A percentile compares a stretch with the other conserved stretches of the same genome.
phyloP scores from a whole-genome alignment of 2,329 filamentous ascomycete species.

The Coniochaeta hoffmannii region DNA sequence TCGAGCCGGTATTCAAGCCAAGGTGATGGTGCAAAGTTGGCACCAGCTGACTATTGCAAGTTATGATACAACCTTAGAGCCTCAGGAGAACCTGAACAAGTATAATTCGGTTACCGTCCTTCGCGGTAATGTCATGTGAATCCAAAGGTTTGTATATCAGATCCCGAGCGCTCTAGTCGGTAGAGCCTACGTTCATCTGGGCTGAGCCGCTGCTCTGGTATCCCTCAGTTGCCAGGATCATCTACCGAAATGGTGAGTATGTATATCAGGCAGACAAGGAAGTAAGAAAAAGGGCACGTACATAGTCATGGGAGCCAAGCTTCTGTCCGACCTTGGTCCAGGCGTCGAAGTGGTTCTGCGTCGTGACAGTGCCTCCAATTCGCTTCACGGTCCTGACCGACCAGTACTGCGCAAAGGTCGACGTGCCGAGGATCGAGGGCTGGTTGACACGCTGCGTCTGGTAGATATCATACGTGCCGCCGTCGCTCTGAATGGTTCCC shows the following conservation, averaged over 20 bases:
- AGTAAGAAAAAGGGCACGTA: conserved; percentile 19
- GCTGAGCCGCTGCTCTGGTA: conserved; percentile 1
- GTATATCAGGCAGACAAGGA: not conserved
- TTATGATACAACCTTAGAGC: too few relatives aligned
- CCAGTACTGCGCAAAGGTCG: conserved; percentile 45
- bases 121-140: too few relatives aligned
- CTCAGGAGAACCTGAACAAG: too few relatives aligned
- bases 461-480: conserved; percentile 45
- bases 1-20: too few relatives aligned
- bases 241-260: not conserved
- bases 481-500: conserved; percentile 42
- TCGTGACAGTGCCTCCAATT: conserved; percentile 42
- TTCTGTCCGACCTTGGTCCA: conserved; percentile 40
- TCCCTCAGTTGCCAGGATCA: conserved; percentile 1
- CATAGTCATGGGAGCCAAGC: conserved; percentile 41
- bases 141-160: too few relatives aligned
- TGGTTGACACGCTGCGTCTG: conserved; percentile 38
- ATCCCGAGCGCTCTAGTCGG: not conserved
- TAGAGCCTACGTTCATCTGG: not conserved
- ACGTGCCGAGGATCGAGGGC: conserved; percentile 41
- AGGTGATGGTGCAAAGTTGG: too few relatives aligned
- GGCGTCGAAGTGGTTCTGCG: conserved; percentile 42
- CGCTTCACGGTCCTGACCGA: conserved; percentile 37
- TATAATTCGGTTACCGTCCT: too few relatives aligned
- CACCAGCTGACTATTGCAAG: too few relatives aligned